These are phyloP conservation scores for Effrenium voratum DNA, from an alignment of 73 alveolate genomes.

Conservation along the genomic window DNA sequence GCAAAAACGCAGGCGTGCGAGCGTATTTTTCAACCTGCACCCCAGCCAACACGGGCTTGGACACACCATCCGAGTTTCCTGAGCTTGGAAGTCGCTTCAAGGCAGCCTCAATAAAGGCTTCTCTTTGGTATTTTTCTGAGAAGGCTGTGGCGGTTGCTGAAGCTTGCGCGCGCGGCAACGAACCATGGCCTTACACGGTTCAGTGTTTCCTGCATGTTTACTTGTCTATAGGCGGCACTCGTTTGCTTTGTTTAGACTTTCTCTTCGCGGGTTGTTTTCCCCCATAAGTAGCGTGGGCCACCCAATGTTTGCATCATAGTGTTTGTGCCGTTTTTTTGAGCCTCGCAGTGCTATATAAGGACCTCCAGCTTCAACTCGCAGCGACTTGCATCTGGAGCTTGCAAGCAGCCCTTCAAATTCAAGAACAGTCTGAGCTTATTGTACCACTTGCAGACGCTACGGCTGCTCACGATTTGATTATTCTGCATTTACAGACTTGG, in stretches of 20 bases:
- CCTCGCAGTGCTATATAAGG: too few species aligned
- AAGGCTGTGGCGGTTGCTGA: background rate
- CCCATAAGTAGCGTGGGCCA: too few species aligned
- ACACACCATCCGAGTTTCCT: background rate
- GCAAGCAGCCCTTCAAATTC: background rate
- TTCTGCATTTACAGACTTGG: background rate
- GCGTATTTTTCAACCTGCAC: background rate
- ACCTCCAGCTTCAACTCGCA: background rate
- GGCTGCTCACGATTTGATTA: background rate
- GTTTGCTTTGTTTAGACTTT: too few species aligned
- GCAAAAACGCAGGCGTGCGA: background rate
- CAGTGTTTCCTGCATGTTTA: too few species aligned
- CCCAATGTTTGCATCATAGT: too few species aligned
- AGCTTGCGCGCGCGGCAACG: too few species aligned
- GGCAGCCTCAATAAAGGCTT: background rate
- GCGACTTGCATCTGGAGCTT: background rate
- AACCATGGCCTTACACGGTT: too few species aligned
- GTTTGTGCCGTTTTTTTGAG: too few species aligned
- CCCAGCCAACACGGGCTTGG: constrained; percentile 12
- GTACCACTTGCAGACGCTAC: background rate
- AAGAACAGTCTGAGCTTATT: background rate
- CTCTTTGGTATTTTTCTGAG: background rate
- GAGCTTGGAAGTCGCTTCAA: constrained; percentile 15
- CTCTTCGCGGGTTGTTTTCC: too few species aligned
- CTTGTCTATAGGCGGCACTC: too few species aligned